Evolutionary conservation across 176 grass and related monocot genomes (phyloP).

Genomic region (Rhipidocladum racemiflorum): DNA sequence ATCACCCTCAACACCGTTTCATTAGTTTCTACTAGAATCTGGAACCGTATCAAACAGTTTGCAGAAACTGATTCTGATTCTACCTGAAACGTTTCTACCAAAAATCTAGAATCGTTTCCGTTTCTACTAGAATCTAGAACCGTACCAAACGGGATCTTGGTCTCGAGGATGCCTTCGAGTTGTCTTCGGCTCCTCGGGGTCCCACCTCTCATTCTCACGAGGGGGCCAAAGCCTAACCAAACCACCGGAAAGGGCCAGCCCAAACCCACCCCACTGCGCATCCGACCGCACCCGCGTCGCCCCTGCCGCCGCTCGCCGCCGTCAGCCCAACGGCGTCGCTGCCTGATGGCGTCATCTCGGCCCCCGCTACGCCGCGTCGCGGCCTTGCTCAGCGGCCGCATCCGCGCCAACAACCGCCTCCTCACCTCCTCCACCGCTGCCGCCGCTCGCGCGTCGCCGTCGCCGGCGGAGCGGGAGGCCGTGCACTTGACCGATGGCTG

Average conservation of each 20-base stretch:
- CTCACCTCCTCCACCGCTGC: conserved; percentile 21
- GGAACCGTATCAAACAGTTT: too few relatives aligned
- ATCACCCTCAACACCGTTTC: too few relatives aligned
- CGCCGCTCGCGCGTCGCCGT: neutral
- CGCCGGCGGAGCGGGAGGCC: conserved; percentile 8
- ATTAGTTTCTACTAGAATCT: too few relatives aligned
- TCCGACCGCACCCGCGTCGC: neutral
- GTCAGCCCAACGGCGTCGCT: neutral
- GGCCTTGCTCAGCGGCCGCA: neutral
- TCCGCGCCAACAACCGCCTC: conserved; percentile 33
- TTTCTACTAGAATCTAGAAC: too few relatives aligned
- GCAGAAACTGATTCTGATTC: too few relatives aligned
- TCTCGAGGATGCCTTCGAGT: too few relatives aligned
- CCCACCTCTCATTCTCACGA: neutral
- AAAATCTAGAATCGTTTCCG: too few relatives aligned
- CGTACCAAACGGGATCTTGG: too few relatives aligned
- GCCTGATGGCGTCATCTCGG: conserved; percentile 17
- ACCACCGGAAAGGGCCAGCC: neutral
- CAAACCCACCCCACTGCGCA: neutral
- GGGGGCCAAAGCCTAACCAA: too few relatives aligned
- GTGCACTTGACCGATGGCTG: conserved; percentile 44
- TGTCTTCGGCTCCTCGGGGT: too few relatives aligned
- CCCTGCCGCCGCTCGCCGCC: neutral
- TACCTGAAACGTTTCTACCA: too few relatives aligned
- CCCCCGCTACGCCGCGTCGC: conserved; percentile 31